Conservation (phyloP, 2,329 filamentous ascomycete genomes). For the Botrytis galanthina region DNA sequence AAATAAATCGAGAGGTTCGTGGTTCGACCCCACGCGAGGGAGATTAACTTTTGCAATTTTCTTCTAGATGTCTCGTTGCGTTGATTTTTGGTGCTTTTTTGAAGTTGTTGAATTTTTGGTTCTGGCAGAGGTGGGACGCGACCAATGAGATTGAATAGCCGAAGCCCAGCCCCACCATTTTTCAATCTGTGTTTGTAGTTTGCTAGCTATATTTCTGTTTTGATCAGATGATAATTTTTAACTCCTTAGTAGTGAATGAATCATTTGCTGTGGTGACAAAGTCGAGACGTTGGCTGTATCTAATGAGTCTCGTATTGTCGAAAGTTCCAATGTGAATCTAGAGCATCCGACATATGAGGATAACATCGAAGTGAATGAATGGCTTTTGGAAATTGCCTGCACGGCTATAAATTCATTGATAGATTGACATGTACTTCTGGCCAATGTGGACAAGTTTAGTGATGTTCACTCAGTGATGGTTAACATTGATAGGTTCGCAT, state of each 20-base stretch:
- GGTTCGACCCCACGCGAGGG: conserved; percentile 8
- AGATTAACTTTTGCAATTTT: neutral
- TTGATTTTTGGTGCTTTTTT: neutral
- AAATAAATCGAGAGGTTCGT: conserved; percentile 8
- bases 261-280: neutral
- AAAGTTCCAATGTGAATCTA: neutral
- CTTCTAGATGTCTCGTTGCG: neutral
- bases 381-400: neutral
- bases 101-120: neutral
- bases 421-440: too few relatives aligned
- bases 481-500: too few relatives aligned
- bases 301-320: too few relatives aligned
- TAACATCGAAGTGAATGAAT: neutral
- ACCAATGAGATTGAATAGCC: neutral
- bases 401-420: neutral
- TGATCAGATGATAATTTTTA: neutral
- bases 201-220: neutral
- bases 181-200: neutral
- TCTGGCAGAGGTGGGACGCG: neutral
- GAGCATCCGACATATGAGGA: neutral
- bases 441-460: neutral
- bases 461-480: neutral
- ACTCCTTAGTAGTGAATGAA: neutral
- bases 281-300: neutral
- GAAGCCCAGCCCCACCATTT: too few relatives aligned